Evolutionary conservation across 2,329 filamentous ascomycete species (phyloP).

Genomic region (Mycosphaerelloides madeirae): DNA sequence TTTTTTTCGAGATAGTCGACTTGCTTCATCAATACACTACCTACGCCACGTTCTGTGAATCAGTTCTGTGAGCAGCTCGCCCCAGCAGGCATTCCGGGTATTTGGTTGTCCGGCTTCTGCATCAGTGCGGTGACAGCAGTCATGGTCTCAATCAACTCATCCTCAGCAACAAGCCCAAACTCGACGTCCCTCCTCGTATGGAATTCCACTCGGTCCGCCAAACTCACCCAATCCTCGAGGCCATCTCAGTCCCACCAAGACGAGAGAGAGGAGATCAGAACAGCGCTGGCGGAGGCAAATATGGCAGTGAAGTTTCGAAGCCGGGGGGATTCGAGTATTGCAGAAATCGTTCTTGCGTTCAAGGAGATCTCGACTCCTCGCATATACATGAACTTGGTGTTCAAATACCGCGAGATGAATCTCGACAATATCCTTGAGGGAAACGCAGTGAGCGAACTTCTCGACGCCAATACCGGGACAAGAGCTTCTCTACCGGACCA

Average conservation of each 20-base stretch:
- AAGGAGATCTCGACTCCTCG: neutral
- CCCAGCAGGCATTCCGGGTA: no score
- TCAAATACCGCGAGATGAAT: neutral
- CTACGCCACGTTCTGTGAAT: no score
- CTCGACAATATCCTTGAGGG: neutral
- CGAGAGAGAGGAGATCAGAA: neutral
- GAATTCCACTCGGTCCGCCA: no score
- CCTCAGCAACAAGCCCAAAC: no score
- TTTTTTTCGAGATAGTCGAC: no score
- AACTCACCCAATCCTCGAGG: no score
- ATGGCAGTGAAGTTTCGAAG: neutral
- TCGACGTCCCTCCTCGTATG: no score
- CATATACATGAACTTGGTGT: neutral
- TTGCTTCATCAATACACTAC: no score
- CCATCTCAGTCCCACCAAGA: neutral
- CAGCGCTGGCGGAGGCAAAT: neutral
- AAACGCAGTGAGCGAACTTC: neutral
- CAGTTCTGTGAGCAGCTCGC: neutral
- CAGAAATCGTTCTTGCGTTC: slow-evolving; percentile 1
- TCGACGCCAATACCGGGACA: neutral
- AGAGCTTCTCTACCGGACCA: neutral
- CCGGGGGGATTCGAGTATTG: neutral
- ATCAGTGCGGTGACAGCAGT: no score
- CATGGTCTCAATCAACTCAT: no score
- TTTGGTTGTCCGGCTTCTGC: no score